Base-by-base conservation (phyloP, 2,329 filamentous ascomycete genomes). In the Aspergillus alliaceus region DNA sequence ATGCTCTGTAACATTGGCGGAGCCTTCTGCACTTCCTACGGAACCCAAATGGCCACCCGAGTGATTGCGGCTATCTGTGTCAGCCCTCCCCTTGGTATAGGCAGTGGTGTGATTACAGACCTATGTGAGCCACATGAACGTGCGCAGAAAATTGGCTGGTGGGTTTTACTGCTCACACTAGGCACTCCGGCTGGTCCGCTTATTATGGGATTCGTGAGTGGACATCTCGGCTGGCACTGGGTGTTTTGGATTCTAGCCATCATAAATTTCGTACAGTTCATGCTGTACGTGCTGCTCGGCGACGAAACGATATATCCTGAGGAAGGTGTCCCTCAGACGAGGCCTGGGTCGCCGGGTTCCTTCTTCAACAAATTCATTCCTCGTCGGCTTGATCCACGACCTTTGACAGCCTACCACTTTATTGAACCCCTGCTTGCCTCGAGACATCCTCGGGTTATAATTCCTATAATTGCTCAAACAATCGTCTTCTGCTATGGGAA, bases 171-270 rank as follows among this genome's bases (percentile, higher is more conserved):
- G n/a, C 71, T 80, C 7, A 81, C 79, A 0, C 61, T 82, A 6
- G 80, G 80, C 29, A 76, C 78, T 8, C 79, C 79, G 0, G 63
- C 71, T 20, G 68, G 66, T 3, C 68, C 69, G 1, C 68, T 72
- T n/a, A 60, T 71, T 8, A 68, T 72, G 61, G 67, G 69, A 0
- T 71, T 71, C 40, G 82, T 85, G 1, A 77, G 77, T 0, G 69
- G 80, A 50, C 77, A 80, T 27, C 75, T 80, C 15, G 80, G 81
- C 0, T 83, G 82, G 40, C 72, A 80, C 7, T 85, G 83, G 83
- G 83, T 85, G 22, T 85, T 81, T 67, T 85, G 79, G 77, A 78
- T 80, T 29, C 73, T 84, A n/a, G 81, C 81, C 6, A 84, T 85
- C 39, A 78, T 78, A 58, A 85, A 86, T 60, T 79, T 75, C 44